Percentiles rank a stretch among this genome's conserved stretches.
phyloP scores from a whole-genome alignment of 73 alveolate genomes.

The Durusdinium trenchii region DNA sequence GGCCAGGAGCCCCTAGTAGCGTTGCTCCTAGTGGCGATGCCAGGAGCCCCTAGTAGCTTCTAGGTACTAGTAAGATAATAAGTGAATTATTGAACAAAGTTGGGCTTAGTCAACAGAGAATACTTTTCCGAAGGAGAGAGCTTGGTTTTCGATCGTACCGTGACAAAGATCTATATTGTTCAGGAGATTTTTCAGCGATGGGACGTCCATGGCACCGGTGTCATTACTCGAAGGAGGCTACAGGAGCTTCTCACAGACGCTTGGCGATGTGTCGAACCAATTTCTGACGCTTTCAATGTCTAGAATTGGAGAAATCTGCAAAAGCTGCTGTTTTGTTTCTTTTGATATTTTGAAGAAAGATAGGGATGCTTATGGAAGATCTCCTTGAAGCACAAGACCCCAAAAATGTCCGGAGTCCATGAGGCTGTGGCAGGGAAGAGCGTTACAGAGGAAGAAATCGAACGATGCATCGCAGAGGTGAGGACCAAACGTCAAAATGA shows the following conservation, averaged over 20 bases:
- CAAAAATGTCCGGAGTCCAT: background rate
- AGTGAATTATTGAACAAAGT: too few relatives aligned
- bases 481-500: too few relatives aligned
- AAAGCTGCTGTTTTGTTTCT: background rate
- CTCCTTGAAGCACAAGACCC: background rate
- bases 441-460: constrained; percentile 89
- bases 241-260: constrained; percentile 35
- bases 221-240: constrained; percentile 80
- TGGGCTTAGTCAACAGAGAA: too few relatives aligned
- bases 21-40: too few relatives aligned
- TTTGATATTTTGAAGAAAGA: background rate
- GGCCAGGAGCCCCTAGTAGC: too few relatives aligned
- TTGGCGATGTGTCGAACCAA: background rate
- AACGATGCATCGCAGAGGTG: constrained; percentile 79
- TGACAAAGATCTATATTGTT: too few relatives aligned
- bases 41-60: too few relatives aligned
- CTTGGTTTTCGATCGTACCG: too few relatives aligned
- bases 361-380: too few relatives aligned
- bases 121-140: too few relatives aligned
- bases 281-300: background rate
- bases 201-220: constrained; percentile 95
- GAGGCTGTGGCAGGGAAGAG: constrained; percentile 87
- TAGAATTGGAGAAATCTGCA: background rate
- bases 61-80: too few relatives aligned
- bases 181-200: constrained; percentile 90